Base-by-base conservation (phyloP, 441 rosid species). In the Arabidopsis lyrata region DNA sequence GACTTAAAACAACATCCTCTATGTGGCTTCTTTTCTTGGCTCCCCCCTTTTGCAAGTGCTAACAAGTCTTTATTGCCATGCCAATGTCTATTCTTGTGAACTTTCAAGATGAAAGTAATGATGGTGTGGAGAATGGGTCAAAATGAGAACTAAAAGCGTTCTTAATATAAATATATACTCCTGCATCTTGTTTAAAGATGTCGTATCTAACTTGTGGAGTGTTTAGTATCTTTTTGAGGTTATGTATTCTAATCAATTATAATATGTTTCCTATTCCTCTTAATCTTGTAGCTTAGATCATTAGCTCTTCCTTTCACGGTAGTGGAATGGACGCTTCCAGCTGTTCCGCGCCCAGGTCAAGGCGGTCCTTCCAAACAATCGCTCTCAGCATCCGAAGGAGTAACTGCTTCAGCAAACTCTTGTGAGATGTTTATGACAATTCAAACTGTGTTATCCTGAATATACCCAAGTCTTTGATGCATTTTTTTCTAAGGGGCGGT, bases 231-330 rank as follows among this genome's bases (percentile, higher is more conserved):
- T 64, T 70, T 58, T 20, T 20, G 55, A 58, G 68, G 36, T 41
- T 52, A 65, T 52, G 35, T 34, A 31, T 59, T 74, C 62, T 63
- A 56, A 31, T 65, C 36, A 27, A 18, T 35, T 69, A 36, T 68
- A 57, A 78, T 80, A 76, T 86, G 80, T 74, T 88, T 80, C 76
- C 83, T 79, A 67, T 83, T 65, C 72, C 77, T 77, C 80, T 75
- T 83, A 72, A 71, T 78, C 66, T 81, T 89, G 89, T 95, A 95
- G 98, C 93, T 95, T 92, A 92, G 99, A 93, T 92, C 99, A 71
- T 88, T 95, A 87, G 99, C 99, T 81, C 97, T 92, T 85, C 98
- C 98, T 75, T 92, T 95, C 88, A 90, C 99, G 67, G 98, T 92
- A 74, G 82, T 95, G 87, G 99, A 95, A 83, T 95, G 99, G 99